Conservation (phyloP, 2,329 filamentous ascomycete genomes). For the Xylariaceae sp. region DNA sequence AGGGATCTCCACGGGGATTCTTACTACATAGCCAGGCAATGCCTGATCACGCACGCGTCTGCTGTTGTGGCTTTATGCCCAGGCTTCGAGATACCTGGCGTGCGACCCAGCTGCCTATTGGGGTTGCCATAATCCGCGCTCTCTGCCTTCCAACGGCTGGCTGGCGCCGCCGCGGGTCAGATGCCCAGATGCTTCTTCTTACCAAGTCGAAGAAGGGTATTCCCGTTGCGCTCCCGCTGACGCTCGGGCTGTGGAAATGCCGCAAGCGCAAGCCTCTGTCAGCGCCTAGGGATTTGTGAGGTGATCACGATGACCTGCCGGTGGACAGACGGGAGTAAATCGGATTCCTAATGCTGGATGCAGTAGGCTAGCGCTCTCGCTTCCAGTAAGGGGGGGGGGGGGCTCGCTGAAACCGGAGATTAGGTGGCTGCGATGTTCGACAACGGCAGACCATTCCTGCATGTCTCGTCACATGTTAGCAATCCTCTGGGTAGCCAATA, state of each 20-base stretch:
- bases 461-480: constrained; percentile 13
- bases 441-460: constrained; percentile 16
- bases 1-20: too few relatives aligned
- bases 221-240: constrained; percentile 12
- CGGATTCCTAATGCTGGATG: constrained; percentile 1
- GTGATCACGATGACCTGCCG: constrained; percentile 5
- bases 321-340: neutral
- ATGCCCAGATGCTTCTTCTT: constrained; percentile 5
- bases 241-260: constrained; percentile 1
- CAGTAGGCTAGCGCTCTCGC: neutral
- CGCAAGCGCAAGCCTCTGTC: constrained; percentile 1
- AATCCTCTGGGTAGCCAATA: constrained; percentile 12
- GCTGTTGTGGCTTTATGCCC: too few relatives aligned
- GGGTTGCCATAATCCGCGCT: neutral
- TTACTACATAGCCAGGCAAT: too few relatives aligned
- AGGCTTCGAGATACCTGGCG: too few relatives aligned
- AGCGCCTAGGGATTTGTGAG: constrained; percentile 1
- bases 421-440: constrained; percentile 1
- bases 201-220: constrained; percentile 4
- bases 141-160: neutral
- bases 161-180: constrained; percentile 12
- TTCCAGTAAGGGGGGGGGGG: constrained; percentile 4
- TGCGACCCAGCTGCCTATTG: too few relatives aligned
- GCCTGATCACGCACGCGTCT: too few relatives aligned
- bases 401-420: neutral